Evolutionary conservation across 352 stramenopile genomes (phyloP), one percentile per base, ranked within the genome.

Genomic region (Phytophthora pistaciae): DNA sequence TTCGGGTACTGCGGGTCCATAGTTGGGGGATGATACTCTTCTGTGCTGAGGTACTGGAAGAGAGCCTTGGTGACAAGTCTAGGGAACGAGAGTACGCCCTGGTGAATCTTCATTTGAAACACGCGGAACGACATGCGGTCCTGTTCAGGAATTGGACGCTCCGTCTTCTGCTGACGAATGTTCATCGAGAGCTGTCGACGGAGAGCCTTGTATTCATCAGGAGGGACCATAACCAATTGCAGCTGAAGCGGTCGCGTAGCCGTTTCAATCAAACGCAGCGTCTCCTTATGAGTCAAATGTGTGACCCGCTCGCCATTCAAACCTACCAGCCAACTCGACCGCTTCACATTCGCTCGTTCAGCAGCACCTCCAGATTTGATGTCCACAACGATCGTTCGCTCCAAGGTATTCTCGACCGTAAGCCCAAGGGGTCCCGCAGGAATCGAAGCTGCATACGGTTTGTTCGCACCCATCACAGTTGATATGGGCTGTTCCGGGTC

Each of bases 381-480:
- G 46, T 96, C 89, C 20, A 97, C 90, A 38, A 97, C 87, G 48
- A 97, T 94, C 21, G 90, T 97, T 57, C 90, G 82, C 78, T 96
- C 90, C 9, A 95, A 58, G 29, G 96, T 94, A 38, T 97, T 97
- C 62, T 97, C 90, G n/a, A 97, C 90, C 1, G 90, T 97, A 25
- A 97, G 79, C 20, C 90, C 90, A 31, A 97, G 75, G 1, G 90
- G 87, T 1, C 90, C 90, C 1, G 88, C 77, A n/a, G 90, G 90
- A 66, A 97, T 94, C 5, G 78, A 89, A 13, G 86, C 88, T 9
- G 74, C 56, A 49, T 97, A 97, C 14, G 83, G 72, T 44, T 68
- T 52, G 5, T 83, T 82, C 14, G 64, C 78, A 27, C 81, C 79
- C 74, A 90, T 86, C 36, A 82, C 83, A 31, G 77, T 82, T 1